These are phyloP conservation scores for Apophysomyces ossiformis DNA, from an alignment of 371 early-diverging fungal genomes.

Conservation along the genomic window DNA sequence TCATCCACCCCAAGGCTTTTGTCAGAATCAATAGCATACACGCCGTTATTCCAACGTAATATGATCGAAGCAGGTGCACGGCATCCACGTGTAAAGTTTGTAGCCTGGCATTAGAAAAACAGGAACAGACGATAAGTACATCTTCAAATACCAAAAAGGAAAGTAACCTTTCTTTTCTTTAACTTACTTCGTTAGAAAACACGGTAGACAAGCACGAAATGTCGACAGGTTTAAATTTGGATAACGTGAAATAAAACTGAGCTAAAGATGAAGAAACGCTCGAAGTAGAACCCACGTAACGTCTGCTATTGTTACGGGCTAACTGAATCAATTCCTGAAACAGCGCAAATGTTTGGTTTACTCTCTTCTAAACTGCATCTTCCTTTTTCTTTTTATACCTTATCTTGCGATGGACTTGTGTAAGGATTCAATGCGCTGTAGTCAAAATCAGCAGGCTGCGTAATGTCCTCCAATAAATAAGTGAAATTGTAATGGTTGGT, in stretches of 20 bases:
- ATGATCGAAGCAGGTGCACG: slow-evolving; percentile 67
- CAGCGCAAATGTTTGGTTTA: neutral
- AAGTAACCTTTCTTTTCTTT: too few species aligned
- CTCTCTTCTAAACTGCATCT: neutral
- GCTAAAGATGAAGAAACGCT: slow-evolving; percentile 81
- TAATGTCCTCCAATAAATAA: slow-evolving; percentile 75
- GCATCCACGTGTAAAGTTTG: slow-evolving; percentile 60
- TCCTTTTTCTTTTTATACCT: slow-evolving; percentile 65
- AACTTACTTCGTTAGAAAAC: slow-evolving; percentile 59
- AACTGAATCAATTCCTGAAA: slow-evolving; percentile 50
- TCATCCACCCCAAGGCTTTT: slow-evolving; percentile 73
- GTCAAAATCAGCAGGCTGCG: slow-evolving; percentile 81
- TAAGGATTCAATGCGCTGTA: slow-evolving; percentile 78
- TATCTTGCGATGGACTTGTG: slow-evolving; percentile 81
- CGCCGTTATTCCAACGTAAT: slow-evolving; percentile 69
- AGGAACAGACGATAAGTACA: too few species aligned
- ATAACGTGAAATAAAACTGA: slow-evolving; percentile 79
- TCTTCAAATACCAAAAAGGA: neutral
- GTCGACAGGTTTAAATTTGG: slow-evolving; percentile 70
- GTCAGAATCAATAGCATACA: slow-evolving; percentile 86
- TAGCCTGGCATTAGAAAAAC: slow-evolving; percentile 35
- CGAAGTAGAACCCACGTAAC: slow-evolving; percentile 88
- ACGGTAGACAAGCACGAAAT: slow-evolving; percentile 61
- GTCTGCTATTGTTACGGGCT: slow-evolving; percentile 48
- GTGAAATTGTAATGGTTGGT: slow-evolving; percentile 82